Conservation (phyloP, 2,329 filamentous ascomycete species). For the Rutstroemia sydowiana region DNA sequence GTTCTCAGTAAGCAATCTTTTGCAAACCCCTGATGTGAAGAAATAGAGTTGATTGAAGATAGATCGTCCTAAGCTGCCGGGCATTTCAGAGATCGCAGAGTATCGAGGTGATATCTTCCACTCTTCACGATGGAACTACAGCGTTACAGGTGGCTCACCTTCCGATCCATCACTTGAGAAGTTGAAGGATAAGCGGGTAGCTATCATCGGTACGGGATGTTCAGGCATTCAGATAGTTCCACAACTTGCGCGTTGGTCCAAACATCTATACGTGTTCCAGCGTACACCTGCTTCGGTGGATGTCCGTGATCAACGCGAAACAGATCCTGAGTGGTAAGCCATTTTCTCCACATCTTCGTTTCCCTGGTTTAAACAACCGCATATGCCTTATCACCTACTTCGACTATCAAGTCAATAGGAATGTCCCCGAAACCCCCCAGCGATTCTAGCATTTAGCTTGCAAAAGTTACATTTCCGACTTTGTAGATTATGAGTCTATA, state of each 20-base stretch:
- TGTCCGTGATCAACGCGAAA: slow-evolving; percentile 30
- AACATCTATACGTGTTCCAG: slow-evolving; percentile 49
- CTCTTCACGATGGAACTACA: slow-evolving; percentile 38
- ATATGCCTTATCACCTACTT: too few species aligned
- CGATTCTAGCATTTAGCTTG: too few species aligned
- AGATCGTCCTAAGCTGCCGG: slow-evolving; percentile 36
- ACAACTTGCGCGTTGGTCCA: slow-evolving; percentile 40
- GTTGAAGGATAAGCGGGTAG: slow-evolving; percentile 23
- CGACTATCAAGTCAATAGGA: too few species aligned
- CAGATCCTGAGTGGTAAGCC: slow-evolving; percentile 30
- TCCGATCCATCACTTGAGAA: slow-evolving; percentile 14
- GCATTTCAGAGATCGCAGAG: slow-evolving; percentile 32
- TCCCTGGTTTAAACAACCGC: background rate
- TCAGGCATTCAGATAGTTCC: slow-evolving; percentile 26
- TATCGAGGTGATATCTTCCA: slow-evolving; percentile 38
- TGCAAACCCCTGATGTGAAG: too few species aligned
- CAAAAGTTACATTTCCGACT: background rate
- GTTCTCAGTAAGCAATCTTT: too few species aligned
- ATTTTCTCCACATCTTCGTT: background rate
- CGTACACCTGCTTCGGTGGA: slow-evolving; percentile 42
- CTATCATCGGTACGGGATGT: slow-evolving; percentile 25
- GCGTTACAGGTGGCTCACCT: slow-evolving; percentile 19
- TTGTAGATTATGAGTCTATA: background rate
- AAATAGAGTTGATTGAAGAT: too few species aligned
- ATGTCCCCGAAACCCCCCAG: too few species aligned